phyloP scores from a whole-genome alignment of 129 eudicot genomes.

The Apium graveolens region DNA sequence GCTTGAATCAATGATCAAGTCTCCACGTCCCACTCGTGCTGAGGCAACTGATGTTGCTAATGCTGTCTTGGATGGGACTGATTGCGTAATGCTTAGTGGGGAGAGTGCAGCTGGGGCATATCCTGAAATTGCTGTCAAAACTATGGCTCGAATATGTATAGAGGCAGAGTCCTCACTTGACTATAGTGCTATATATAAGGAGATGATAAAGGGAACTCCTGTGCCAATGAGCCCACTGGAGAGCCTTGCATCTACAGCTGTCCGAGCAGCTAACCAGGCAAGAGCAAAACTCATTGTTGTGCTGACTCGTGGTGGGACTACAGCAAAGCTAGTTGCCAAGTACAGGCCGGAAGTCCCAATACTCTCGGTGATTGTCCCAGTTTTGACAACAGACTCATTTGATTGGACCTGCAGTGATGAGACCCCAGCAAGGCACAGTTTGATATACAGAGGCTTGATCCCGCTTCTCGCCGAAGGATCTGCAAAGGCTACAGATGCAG shows the following conservation, averaged over 20 bases:
- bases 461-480: conserved; percentile 26
- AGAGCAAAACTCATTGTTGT: conserved; percentile 25
- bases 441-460: conserved; percentile 22
- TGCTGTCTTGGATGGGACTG: conserved; percentile 34
- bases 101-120: conserved; percentile 34
- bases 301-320: conserved; percentile 33
- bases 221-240: conserved; percentile 32
- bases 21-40: conserved; percentile 34
- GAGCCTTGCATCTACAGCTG: conserved; percentile 30
- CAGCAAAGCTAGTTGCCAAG: conserved; percentile 29
- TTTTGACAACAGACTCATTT: conserved; percentile 23
- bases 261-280: conserved; percentile 26
- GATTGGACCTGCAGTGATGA: conserved; percentile 32
- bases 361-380: conserved; percentile 25
- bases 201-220: conserved; percentile 28
- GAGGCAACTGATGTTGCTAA: conserved; percentile 35
- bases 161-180: conserved; percentile 30
- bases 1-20: conserved; percentile 31
- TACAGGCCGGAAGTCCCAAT: conserved; percentile 28
- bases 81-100: conserved; percentile 30
- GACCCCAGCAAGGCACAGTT: conserved; percentile 30
- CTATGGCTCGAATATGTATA: conserved; percentile 25
- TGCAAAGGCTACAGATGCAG: conserved; percentile 23
- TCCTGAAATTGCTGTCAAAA: conserved; percentile 27
- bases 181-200: conserved; percentile 21